Percentiles rank a stretch among this genome's conserved stretches.
phyloP scores from a whole-genome alignment of 2,329 filamentous ascomycete genomes.

The Alternaria brassicicola region DNA sequence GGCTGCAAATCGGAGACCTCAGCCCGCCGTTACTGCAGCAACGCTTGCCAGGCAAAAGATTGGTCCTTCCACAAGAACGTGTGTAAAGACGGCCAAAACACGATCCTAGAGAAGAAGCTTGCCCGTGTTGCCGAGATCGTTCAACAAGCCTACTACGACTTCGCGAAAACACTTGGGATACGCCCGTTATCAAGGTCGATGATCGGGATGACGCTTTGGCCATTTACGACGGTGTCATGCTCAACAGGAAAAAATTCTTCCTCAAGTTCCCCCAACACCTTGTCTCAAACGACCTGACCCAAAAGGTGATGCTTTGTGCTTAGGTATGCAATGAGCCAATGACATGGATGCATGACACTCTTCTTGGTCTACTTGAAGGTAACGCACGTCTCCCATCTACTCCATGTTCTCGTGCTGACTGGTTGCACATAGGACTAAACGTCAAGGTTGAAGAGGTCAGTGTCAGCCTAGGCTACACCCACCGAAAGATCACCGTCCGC shows the following conservation, averaged over 20 bases:
- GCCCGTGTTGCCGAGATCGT: background rate
- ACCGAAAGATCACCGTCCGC: background rate
- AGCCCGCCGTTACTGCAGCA: constrained; percentile 1
- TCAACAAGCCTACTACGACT: constrained; percentile 6
- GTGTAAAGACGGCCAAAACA: background rate
- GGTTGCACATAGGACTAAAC: too few relatives aligned
- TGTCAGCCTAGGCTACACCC: background rate
- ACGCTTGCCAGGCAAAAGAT: constrained; percentile 3
- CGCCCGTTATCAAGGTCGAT: background rate
- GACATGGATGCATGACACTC: background rate
- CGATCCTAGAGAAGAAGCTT: background rate
- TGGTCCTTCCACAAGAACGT: constrained; percentile 3
- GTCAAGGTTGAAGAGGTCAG: background rate
- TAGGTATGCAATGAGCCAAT: constrained; percentile 2
- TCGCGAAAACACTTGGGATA: constrained; percentile 13
- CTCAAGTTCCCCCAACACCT: constrained; percentile 1
- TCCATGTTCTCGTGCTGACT: too few relatives aligned
- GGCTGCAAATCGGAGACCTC: background rate
- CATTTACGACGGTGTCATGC: background rate
- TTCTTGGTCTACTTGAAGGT: background rate
- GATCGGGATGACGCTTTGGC: background rate
- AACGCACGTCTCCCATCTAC: rapidly evolving
- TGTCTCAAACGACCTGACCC: background rate
- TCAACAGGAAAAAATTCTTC: background rate
- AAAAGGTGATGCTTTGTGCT: background rate